These are phyloP conservation scores for Russula brevipes DNA, from an alignment of 768 basidiomycete genomes.

Conservation along the genomic window DNA sequence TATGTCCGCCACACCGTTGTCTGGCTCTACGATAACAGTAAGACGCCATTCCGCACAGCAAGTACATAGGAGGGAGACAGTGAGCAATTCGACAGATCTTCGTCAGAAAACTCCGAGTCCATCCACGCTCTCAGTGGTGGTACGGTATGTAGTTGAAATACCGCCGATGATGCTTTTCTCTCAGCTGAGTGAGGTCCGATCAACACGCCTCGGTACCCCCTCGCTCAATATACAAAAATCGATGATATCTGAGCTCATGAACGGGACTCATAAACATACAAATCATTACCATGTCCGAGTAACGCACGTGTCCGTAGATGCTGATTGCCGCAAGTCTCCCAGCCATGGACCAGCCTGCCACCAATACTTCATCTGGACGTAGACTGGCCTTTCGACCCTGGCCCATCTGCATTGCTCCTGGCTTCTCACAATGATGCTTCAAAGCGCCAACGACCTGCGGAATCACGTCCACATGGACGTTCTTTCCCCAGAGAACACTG, in stretches of 20 bases:
- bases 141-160: no score
- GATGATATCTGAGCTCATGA: neutral
- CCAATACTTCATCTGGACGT: neutral
- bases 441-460: constrained; percentile 65
- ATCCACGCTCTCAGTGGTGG: no score
- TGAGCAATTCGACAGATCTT: no score
- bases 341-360: neutral
- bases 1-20: no score
- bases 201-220: no score
- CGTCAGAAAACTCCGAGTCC: no score
- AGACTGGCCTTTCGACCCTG: neutral
- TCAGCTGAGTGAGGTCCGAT: no score
- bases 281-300: neutral
- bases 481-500: constrained; percentile 74
- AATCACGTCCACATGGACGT: constrained; percentile 69
- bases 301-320: neutral
- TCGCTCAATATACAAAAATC: no score
- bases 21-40: no score
- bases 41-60: no score
- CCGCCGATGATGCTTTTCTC: no score
- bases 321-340: constrained; percentile 10
- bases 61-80: no score
- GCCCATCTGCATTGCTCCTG: constrained; percentile 26
- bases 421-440: constrained; percentile 39
- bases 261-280: neutral